Evolutionary conservation across 2,329 filamentous ascomycete genomes (phyloP), one percentile per base, ranked within the genome.

Genomic region (Helicocarpus griseus): DNA sequence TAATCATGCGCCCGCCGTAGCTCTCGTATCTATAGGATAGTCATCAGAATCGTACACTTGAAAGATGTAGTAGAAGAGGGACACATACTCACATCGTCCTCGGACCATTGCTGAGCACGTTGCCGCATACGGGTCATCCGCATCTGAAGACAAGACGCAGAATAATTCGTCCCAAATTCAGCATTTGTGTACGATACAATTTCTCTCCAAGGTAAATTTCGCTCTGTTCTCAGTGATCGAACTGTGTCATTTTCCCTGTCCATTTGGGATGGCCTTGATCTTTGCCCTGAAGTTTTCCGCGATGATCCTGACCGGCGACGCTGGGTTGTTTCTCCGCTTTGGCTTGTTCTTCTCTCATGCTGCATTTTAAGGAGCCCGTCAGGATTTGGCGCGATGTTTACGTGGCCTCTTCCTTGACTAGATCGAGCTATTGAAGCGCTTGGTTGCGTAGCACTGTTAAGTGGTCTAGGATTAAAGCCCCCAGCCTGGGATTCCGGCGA

Each of bases 31-130:
- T 72, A 35, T 31, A n/a, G n/a, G 51, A 21, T 7, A 31, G n/a
- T 36, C 31, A 36, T 47, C 22, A 35, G 44, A 50, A 29, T 28
- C 53, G 46, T 36, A 54, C 5, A 49, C 17, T 40, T 29, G 31
- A 26, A 8, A 38, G 35, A 26, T 13, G 29, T n/a, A 19, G 19
- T 4, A 19, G 14, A 47, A 24, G 45, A 17, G 58, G 56, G 46
- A 56, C 61, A 70, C 69, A 60, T 70, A 71, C 69, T 70, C 67
- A 72, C 67, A 70, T 72, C 68, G 51, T 65, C 60, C 53, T 70
- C 66, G 51, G 69, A 67, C 69, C 69, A 72, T 38, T 61, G 62
- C 49, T 67, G 61, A 49, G 67, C 66, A 41, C 66, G 64, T 40
- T 67, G 57, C 36, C 48, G 49, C 43, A 51, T 49, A 29, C 69